Evolutionary conservation across 116 monocot species (phyloP).

Genomic region (Iris pallida): DNA sequence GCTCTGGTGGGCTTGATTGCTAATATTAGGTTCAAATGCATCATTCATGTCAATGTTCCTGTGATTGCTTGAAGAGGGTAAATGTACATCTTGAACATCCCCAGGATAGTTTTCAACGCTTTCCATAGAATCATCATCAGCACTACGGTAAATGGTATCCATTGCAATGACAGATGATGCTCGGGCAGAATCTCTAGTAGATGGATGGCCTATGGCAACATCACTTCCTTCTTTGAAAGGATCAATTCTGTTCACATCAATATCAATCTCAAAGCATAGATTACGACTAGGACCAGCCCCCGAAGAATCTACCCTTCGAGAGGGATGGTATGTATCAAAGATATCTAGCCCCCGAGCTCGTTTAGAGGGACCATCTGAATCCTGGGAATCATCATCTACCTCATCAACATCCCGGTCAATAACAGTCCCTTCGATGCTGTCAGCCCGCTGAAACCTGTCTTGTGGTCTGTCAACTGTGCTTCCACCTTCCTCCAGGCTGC

Average conservation of each 20-base stretch:
- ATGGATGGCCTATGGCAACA: conserved; percentile 28
- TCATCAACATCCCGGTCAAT: conserved; percentile 84
- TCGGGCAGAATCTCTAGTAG: conserved; percentile 67
- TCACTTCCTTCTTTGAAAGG: conserved; percentile 56
- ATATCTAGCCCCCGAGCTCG: conserved; percentile 62
- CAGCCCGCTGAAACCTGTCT: conserved; percentile 61
- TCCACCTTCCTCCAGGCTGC: conserved; percentile 85
- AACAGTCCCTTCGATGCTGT: conserved; percentile 94
- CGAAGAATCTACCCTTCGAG: conserved; percentile 51
- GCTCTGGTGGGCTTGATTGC: conserved; percentile 89
- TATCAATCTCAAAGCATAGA: conserved; percentile 63
- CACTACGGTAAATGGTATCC: conserved; percentile 60
- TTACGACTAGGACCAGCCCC: conserved; percentile 87
- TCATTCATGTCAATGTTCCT: conserved; percentile 39
- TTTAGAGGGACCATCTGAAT: conserved; percentile 63
- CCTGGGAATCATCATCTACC: conserved; percentile 70
- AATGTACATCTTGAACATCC: conserved; percentile 54
- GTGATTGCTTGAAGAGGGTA: conserved; percentile 28
- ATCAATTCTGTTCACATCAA: conserved; percentile 45
- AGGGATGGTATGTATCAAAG: conserved; percentile 44
- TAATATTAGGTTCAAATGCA: conserved; percentile 53
- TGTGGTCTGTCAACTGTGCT: conserved; percentile 88
- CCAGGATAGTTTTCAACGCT: conserved; percentile 95
- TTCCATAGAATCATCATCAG: conserved; percentile 86
- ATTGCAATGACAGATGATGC: conserved; percentile 95